These are phyloP conservation scores for Oryza meridionalis DNA, from an alignment of 176 grass and related monocot species.

Conservation along the genomic window DNA sequence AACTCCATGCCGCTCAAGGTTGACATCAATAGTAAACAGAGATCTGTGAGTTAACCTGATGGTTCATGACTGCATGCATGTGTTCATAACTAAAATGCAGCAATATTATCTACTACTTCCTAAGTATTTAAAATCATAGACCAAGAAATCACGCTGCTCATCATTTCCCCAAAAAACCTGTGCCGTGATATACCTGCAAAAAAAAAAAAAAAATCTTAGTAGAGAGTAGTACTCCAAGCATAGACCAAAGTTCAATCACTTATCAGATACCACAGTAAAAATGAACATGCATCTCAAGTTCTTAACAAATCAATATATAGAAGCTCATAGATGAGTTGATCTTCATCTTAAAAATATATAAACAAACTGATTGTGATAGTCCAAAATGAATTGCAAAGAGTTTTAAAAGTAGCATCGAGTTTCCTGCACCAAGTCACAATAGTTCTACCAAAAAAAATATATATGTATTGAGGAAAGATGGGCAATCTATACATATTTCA, in stretches of 20 bases:
- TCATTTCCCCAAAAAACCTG: not conserved
- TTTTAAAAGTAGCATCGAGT: not conserved
- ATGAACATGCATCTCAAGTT: not conserved
- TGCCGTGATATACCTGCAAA: constrained; percentile 12
- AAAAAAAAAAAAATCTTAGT: not conserved
- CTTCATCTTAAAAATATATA: not conserved
- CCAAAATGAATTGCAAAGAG: not conserved
- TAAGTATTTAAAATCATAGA: not conserved
- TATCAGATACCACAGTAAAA: not conserved
- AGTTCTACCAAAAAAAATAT: constrained; percentile 1
- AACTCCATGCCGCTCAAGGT: not conserved
- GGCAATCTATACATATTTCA: not conserved
- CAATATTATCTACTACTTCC: not conserved
- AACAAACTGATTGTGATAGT: not conserved
- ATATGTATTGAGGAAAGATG: not conserved
- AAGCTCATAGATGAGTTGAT: not conserved
- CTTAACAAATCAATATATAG: not conserved
- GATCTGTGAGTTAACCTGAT: not conserved
- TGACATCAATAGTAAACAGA: not conserved
- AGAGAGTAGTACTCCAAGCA: not conserved
- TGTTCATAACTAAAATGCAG: not conserved
- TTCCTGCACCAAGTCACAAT: not conserved
- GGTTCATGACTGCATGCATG: not conserved
- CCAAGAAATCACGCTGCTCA: constrained; percentile 28
- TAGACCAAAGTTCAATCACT: not conserved